These are phyloP conservation scores for Vitis labrusca DNA, from an alignment of 164 flowering plant species.

Conservation along the genomic window DNA sequence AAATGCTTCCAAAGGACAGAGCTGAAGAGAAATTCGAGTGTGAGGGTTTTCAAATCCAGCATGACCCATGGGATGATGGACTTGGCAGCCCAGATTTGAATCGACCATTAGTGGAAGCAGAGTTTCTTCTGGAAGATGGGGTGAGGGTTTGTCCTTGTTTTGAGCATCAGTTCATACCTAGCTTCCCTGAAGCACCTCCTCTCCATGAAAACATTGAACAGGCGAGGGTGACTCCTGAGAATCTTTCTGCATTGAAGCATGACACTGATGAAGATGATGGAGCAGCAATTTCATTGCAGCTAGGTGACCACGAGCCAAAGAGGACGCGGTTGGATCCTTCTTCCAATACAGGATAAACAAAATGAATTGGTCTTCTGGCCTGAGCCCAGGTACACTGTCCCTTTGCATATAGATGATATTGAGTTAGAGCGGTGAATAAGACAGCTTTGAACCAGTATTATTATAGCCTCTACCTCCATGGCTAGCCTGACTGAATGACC, in stretches of 20 bases:
- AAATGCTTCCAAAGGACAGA: constrained; percentile 20
- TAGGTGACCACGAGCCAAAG: constrained; percentile 45
- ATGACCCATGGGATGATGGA: constrained; percentile 25
- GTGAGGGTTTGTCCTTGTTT: constrained; percentile 22
- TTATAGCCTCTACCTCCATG: too few species aligned
- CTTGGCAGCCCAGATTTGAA: constrained; percentile 16
- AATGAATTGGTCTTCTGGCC: constrained; percentile 3
- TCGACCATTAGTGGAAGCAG: constrained; percentile 17
- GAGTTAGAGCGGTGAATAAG: too few species aligned
- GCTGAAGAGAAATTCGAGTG: constrained; percentile 30
- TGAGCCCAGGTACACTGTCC: too few species aligned
- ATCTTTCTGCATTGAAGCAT: constrained; percentile 34
- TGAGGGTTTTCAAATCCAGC: constrained; percentile 31
- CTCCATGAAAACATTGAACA: constrained; percentile 17
- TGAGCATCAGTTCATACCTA: constrained; percentile 48
- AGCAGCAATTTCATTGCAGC: constrained; percentile 27
- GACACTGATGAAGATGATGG: constrained; percentile 32
- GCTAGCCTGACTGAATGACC: too few species aligned
- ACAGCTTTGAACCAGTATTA: too few species aligned
- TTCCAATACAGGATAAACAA: constrained; percentile 8
- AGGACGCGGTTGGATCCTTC: constrained; percentile 30
- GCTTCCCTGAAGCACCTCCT: constrained; percentile 26
- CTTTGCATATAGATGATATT: not conserved
- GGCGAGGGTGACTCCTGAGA: constrained; percentile 18
- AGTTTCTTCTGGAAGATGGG: constrained; percentile 24